Conservation (phyloP, 441 rosid species). For the Jatropha multifida region DNA sequence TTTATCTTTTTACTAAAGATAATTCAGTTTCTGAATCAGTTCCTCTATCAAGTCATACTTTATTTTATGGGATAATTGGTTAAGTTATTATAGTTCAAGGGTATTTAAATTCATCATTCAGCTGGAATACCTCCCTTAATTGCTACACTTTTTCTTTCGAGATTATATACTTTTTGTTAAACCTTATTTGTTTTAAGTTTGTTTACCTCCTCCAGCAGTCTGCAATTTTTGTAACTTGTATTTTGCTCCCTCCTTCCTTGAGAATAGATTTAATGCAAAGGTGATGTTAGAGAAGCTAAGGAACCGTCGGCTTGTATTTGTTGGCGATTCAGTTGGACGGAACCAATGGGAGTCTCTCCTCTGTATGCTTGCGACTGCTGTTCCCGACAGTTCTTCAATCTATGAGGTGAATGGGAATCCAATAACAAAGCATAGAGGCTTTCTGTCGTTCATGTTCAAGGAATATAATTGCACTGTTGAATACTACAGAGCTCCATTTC, state of each 20-base stretch:
- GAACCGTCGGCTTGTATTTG: conserved; percentile 66
- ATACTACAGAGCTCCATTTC: conserved; percentile 85
- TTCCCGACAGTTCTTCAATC: conserved; percentile 58
- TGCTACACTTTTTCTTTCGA: not conserved
- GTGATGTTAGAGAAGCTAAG: conserved; percentile 66
- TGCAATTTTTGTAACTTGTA: not conserved
- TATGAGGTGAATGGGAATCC: conserved; percentile 77
- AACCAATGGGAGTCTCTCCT: conserved; percentile 97
- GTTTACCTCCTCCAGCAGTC: not conserved
- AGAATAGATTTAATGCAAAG: conserved; percentile 66
- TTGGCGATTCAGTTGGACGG: conserved; percentile 93
- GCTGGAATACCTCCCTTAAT: not conserved
- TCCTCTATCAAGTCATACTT: not conserved
- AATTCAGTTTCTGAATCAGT: not conserved
- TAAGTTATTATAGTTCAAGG: not conserved
- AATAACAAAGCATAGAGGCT: conserved; percentile 86
- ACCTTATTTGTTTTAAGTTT: not conserved
- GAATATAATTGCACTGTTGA: conserved; percentile 87
- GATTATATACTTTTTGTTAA: too few species aligned
- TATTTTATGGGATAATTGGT: not conserved
- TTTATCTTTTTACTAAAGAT: not conserved
- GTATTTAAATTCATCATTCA: not conserved
- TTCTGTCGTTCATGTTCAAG: conserved; percentile 65
- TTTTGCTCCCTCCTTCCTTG: conserved; percentile 17
- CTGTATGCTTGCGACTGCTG: conserved; percentile 73